Percentiles rank a stretch among this genome's conserved stretches.
These are phyloP conservation scores for Phyllosticta capitalensis DNA, from an alignment of 2,329 filamentous ascomycete species.

Conservation along the genomic window DNA sequence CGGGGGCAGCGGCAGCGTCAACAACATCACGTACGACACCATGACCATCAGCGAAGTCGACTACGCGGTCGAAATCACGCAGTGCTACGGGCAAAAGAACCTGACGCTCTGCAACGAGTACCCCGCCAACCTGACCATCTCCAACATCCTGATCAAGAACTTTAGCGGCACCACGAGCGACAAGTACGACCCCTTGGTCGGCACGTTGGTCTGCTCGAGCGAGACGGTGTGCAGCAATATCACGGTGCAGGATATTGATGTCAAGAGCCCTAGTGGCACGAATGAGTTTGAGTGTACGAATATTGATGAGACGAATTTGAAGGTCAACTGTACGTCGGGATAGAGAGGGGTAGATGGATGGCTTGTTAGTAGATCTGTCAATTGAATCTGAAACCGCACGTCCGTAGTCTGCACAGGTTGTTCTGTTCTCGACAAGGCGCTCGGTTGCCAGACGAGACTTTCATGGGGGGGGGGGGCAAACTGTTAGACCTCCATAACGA, in stretches of 20 bases:
- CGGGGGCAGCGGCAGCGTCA: conserved; percentile 53
- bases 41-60: conserved; percentile 55
- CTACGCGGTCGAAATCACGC: conserved; percentile 55
- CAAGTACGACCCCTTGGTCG: conserved; percentile 33
- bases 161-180: conserved; percentile 45
- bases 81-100: conserved; percentile 56
- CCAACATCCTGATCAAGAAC: conserved; percentile 47
- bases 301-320: conserved; percentile 1
- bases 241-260: conserved; percentile 44
- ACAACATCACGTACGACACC: conserved; percentile 57
- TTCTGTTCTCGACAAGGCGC: not conserved
- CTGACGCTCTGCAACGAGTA: conserved; percentile 50
- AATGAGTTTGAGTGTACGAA: conserved; percentile 7
- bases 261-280: conserved; percentile 32
- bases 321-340: conserved; percentile 1
- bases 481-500: too few species aligned
- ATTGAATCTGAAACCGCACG: not conserved
- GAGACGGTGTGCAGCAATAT: conserved; percentile 43
- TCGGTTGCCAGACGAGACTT: not conserved
- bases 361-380: not conserved
- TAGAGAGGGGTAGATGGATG: not conserved
- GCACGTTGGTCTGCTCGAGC: conserved; percentile 37
- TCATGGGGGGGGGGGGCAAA: too few species aligned
- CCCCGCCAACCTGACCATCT: conserved; percentile 47
- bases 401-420: not conserved